Percentiles rank a stretch among this genome's conserved stretches.
These are phyloP conservation scores for Macrotyloma uniflorum DNA, from an alignment of 306 rosid species.

Conservation along the genomic window DNA sequence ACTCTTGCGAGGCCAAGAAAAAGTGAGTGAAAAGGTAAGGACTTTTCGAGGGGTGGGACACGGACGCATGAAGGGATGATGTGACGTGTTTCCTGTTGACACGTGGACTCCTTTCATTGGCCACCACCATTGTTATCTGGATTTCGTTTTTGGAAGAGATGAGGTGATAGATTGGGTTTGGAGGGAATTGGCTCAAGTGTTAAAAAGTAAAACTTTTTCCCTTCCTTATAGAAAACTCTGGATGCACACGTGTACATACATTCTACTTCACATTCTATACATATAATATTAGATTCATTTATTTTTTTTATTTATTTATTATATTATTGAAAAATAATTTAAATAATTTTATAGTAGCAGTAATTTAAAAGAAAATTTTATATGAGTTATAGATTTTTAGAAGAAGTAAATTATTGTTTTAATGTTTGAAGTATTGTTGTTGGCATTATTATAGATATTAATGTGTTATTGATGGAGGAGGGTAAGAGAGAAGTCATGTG, in stretches of 20 bases:
- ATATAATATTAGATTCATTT: too few relatives aligned
- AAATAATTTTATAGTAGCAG: too few relatives aligned
- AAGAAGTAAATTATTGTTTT: background rate
- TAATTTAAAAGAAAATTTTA: too few relatives aligned
- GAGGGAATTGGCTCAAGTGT: conserved; percentile 14
- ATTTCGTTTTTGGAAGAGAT: conserved; percentile 59
- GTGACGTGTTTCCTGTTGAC: conserved; percentile 44
- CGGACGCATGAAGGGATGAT: conserved; percentile 42
- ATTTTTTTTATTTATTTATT: too few relatives aligned
- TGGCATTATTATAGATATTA: background rate
- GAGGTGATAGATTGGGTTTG: conserved; percentile 37
- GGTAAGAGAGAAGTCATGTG: background rate
- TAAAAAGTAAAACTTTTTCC: background rate
- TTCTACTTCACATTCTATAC: too few relatives aligned
- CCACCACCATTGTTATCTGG: conserved; percentile 59
- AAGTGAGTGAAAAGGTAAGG: conserved; percentile 29
- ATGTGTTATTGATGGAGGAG: background rate
- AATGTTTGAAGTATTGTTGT: background rate
- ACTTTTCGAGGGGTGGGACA: conserved; percentile 38
- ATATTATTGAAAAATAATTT: too few relatives aligned
- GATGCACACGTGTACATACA: too few relatives aligned
- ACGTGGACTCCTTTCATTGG: conserved; percentile 54
- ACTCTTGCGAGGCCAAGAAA: background rate
- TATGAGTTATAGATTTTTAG: background rate
- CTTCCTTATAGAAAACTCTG: background rate